Evolutionary conservation across 306 rosid genomes (phyloP).

Genomic region (Casuarina equisetifolia): DNA sequence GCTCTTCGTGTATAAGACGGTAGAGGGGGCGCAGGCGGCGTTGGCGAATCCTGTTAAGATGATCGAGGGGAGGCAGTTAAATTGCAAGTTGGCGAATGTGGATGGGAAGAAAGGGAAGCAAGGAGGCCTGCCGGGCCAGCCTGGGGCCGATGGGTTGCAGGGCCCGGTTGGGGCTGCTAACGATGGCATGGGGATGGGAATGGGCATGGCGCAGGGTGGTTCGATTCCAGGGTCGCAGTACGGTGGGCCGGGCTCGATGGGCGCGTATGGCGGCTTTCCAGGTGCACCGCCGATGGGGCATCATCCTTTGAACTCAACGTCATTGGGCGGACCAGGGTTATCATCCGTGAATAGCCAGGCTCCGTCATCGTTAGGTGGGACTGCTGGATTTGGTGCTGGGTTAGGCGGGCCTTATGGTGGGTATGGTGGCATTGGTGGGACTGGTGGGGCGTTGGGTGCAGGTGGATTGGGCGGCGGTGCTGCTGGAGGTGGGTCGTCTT

Average conservation of each 20-base stretch:
- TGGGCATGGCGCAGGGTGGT: conserved; percentile 32
- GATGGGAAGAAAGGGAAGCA: conserved; percentile 86
- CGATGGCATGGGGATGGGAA: conserved; percentile 47
- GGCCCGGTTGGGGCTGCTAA: conserved; percentile 47
- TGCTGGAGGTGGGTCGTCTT: conserved; percentile 44
- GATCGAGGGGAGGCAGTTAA: conserved; percentile 80
- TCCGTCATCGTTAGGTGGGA: conserved; percentile 49
- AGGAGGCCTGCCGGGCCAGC: conserved; percentile 20
- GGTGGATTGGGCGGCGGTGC: conserved; percentile 29
- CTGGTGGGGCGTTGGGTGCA: conserved; percentile 33
- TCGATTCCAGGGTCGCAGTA: conserved; percentile 60
- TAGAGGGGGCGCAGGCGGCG: conserved; percentile 88
- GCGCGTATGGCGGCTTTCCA: conserved; percentile 65
- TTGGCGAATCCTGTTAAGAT: conserved; percentile 76
- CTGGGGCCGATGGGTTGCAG: conserved; percentile 46
- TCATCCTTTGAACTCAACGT: conserved; percentile 46
- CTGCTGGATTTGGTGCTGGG: conserved; percentile 62
- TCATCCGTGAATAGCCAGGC: conserved; percentile 53
- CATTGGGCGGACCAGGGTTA: conserved; percentile 50
- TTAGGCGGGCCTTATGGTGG: conserved; percentile 66
- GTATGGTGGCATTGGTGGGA: conserved; percentile 45
- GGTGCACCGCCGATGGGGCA: conserved; percentile 64
- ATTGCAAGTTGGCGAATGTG: conserved; percentile 70
- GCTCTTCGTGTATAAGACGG: conserved; percentile 73
- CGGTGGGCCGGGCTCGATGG: conserved; percentile 57